Evolutionary conservation across 2,329 filamentous ascomycete genomes (phyloP).

Genomic region (Coniochaeta pulveracea): DNA sequence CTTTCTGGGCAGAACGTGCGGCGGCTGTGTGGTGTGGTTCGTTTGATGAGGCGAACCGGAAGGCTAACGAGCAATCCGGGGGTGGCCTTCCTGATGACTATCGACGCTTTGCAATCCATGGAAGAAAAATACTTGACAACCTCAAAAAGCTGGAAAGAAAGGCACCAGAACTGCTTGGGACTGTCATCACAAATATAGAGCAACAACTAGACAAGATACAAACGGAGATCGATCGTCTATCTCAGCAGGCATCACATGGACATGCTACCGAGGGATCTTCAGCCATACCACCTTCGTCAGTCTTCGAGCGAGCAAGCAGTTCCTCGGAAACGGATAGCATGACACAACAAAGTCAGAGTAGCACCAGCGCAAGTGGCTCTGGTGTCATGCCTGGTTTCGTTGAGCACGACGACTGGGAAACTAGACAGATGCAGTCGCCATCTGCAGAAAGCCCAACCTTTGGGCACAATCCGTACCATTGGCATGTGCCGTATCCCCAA

Average conservation of each 20-base stretch:
- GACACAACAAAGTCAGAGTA: conserved; percentile 24
- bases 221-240: conserved; percentile 29
- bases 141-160: conserved; percentile 25
- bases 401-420: conserved; percentile 13
- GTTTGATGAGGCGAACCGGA: conserved; percentile 31
- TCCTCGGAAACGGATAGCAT: conserved; percentile 33
- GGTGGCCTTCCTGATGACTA: conserved; percentile 40
- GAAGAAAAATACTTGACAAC: conserved; percentile 31
- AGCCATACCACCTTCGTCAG: conserved; percentile 25
- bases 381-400: conserved; percentile 7
- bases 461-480: conserved; percentile 22
- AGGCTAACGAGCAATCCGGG: conserved; percentile 27
- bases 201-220: conserved; percentile 24
- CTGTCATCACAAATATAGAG: conserved; percentile 22
- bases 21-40: conserved; percentile 35
- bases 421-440: conserved; percentile 18
- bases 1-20: conserved; percentile 37
- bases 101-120: conserved; percentile 38
- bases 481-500: conserved; percentile 23
- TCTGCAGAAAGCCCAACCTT: conserved; percentile 14
- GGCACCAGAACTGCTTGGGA: conserved; percentile 15
- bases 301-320: conserved; percentile 39
- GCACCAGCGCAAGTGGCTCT: conserved; percentile 12
- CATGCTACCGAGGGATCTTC: conserved; percentile 22
- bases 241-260: conserved; percentile 25